These are phyloP conservation scores for Wolfiporia cocos DNA, from an alignment of 1,284 basidiomycete species.

Conservation along the genomic window DNA sequence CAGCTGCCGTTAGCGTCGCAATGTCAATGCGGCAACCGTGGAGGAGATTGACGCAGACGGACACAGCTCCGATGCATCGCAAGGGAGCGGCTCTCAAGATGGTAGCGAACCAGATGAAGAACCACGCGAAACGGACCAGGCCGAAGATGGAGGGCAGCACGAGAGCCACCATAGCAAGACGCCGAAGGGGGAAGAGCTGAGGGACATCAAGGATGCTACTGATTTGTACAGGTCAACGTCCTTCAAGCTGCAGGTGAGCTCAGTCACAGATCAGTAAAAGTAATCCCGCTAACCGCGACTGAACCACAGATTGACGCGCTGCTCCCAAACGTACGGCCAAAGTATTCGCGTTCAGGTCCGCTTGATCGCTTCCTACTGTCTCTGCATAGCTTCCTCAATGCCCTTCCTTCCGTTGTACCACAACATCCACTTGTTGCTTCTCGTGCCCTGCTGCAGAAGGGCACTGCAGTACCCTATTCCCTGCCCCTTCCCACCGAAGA, in stretches of 20 bases:
- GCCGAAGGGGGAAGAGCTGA: constrained; percentile 70
- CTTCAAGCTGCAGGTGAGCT: constrained; percentile 75
- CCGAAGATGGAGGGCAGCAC: no score
- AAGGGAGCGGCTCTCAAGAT: no score
- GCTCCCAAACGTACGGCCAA: constrained; percentile 73
- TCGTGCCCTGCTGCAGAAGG: constrained; percentile 43
- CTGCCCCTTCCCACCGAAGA: constrained; percentile 62
- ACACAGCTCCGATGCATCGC: no score
- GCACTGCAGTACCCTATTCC: constrained; percentile 55
- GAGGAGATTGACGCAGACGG: no score
- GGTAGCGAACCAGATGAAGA: no score
- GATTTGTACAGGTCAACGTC: constrained; percentile 80
- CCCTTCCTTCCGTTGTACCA: constrained; percentile 50
- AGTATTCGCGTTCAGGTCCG: constrained; percentile 43
- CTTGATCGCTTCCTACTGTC: constrained; percentile 61
- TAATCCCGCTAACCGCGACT: neutral
- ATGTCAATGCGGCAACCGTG: neutral
- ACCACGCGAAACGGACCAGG: neutral
- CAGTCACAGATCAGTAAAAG: neutral
- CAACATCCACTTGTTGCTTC: constrained; percentile 62
- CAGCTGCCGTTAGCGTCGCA: neutral
- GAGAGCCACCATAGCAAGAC: constrained; percentile 37
- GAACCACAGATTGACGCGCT: constrained; percentile 66
- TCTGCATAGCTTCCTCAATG: constrained; percentile 54
- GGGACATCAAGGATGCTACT: constrained; percentile 68